Percentiles rank a stretch among this genome's conserved stretches.
These are phyloP conservation scores for Bertia moriformis DNA, from an alignment of 2,329 filamentous ascomycete species.

Conservation along the genomic window DNA sequence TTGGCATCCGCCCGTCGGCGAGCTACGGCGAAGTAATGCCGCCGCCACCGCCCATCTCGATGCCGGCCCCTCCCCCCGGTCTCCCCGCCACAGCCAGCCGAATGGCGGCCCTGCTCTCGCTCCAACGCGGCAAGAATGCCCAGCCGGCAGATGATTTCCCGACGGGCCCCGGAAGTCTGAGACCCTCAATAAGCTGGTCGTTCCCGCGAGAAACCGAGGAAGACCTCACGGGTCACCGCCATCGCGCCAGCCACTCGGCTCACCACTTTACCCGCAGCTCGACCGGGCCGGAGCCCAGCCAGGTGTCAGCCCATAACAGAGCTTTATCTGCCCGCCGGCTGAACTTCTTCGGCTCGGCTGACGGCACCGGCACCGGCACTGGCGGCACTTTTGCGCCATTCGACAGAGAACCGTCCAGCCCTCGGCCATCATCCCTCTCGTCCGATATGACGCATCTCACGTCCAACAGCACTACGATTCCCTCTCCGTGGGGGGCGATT, in stretches of 20 bases:
- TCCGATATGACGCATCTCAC: conserved; percentile 63
- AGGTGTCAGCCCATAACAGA: conserved; percentile 15
- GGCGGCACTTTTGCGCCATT: conserved; percentile 21
- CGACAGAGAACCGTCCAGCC: conserved; percentile 40
- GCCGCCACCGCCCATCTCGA: too few species aligned
- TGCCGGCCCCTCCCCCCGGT: too few species aligned
- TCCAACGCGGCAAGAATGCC: too few species aligned
- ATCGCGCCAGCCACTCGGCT: conserved; percentile 38
- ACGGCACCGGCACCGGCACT: conserved; percentile 28
- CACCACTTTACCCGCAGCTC: conserved; percentile 39
- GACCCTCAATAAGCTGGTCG: conserved; percentile 62
- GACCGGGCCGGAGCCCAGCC: conserved; percentile 26
- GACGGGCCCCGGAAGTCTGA: conserved; percentile 55
- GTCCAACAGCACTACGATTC: conserved; percentile 64
- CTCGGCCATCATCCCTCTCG: conserved; percentile 55
- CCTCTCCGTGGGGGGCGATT: too few species aligned
- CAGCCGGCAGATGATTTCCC: too few species aligned
- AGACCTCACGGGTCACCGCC: conserved; percentile 35
- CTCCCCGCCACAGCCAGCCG: too few species aligned
- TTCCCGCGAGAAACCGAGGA: conserved; percentile 48
- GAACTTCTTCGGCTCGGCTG: conserved; percentile 31
- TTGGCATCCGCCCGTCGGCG: too few species aligned
- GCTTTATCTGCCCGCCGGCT: conserved; percentile 25
- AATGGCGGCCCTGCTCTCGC: too few species aligned
- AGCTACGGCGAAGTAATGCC: too few species aligned